Conservation (phyloP, 2,329 filamentous ascomycete genomes). For the Fusarium dimerum region DNA sequence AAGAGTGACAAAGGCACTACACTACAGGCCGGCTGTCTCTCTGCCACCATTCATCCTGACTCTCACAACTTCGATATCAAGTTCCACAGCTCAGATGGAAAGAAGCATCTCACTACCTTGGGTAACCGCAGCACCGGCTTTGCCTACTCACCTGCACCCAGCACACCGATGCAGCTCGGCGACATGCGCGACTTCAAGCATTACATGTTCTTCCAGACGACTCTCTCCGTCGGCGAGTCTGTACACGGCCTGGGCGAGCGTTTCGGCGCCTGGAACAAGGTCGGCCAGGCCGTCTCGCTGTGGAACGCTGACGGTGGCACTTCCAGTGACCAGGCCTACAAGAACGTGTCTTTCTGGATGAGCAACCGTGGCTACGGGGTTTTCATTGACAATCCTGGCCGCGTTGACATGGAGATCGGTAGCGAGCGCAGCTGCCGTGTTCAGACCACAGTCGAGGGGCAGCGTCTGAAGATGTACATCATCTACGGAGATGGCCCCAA, state of each 20-base stretch:
- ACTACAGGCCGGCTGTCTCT: conserved; percentile 37
- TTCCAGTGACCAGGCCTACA: conserved; percentile 70
- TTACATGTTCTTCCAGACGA: conserved; percentile 59
- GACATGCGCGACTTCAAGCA: conserved; percentile 49
- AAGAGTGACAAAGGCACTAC: conserved; percentile 38
- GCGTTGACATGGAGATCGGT: conserved; percentile 71
- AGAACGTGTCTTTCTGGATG: conserved; percentile 70
- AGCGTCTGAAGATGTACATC: conserved; percentile 72
- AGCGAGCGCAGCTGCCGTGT: conserved; percentile 72
- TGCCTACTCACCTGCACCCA: conserved; percentile 37
- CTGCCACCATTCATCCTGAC: conserved; percentile 37
- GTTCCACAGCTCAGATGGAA: conserved; percentile 39
- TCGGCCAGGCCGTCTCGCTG: conserved; percentile 68
- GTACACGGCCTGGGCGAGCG: conserved; percentile 76
- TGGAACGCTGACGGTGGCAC: conserved; percentile 68
- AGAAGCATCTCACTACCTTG: conserved; percentile 39
- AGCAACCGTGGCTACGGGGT: conserved; percentile 75
- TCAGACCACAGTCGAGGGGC: conserved; percentile 68
- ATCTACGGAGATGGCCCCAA: conserved; percentile 73
- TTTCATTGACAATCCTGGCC: conserved; percentile 71
- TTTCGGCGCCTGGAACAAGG: conserved; percentile 76
- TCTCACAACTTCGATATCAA: conserved; percentile 41
- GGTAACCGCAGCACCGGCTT: conserved; percentile 43
- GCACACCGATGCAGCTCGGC: conserved; percentile 35
- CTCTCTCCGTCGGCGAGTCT: conserved; percentile 60